A percentile compares a stretch with the other conserved stretches of the same genome.
These are phyloP conservation scores for Ogataea salicorniae DNA, from an alignment of 805 yeast genomes.

Conservation along the genomic window DNA sequence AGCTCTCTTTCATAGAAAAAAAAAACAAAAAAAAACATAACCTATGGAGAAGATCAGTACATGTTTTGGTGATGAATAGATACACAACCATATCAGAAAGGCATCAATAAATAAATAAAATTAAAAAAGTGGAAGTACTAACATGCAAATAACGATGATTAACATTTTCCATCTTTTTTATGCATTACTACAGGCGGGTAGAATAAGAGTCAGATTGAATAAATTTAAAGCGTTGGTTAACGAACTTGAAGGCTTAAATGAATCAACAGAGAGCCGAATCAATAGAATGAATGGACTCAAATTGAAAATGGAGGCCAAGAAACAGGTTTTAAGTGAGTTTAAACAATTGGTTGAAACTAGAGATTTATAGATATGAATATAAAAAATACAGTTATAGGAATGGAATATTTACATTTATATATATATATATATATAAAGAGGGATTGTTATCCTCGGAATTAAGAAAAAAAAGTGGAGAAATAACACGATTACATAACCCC, in stretches of 20 bases:
- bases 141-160: not conserved
- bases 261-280: conserved; percentile 35
- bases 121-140: too few relatives aligned
- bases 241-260: conserved; percentile 41
- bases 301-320: conserved; percentile 28
- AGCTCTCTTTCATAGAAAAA: too few relatives aligned
- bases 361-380: not conserved
- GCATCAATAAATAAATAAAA: too few relatives aligned
- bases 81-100: conserved; percentile 1
- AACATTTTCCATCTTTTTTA: not conserved
- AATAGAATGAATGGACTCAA: conserved; percentile 30
- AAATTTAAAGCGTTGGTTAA: conserved; percentile 33
- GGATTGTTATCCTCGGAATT: too few relatives aligned
- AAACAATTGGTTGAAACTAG: conserved; percentile 15
- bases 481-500: not conserved
- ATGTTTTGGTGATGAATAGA: too few relatives aligned
- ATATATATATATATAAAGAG: not conserved
- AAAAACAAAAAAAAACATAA: too few relatives aligned
- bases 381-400: too few relatives aligned
- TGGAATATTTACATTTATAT: not conserved
- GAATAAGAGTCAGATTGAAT: conserved; percentile 37
- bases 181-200: conserved; percentile 32
- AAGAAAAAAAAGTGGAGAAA: too few relatives aligned
- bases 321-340: conserved; percentile 19
- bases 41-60: too few relatives aligned